These are phyloP conservation scores for Metschnikowia noctiluminum DNA, from an alignment of 805 yeast genomes.

Conservation along the genomic window DNA sequence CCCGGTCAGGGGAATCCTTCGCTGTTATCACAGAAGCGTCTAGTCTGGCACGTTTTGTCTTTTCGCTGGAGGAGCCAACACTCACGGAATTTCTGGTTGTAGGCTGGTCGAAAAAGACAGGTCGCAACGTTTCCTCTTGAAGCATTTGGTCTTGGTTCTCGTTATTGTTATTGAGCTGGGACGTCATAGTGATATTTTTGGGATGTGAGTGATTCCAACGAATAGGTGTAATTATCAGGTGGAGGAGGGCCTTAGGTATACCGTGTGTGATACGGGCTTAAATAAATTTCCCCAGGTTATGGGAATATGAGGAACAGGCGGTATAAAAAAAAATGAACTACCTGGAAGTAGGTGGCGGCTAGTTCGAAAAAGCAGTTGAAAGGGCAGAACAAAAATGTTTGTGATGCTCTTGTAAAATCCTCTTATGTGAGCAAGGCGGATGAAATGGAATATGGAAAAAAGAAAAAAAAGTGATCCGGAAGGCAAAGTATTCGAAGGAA, in stretches of 20 bases:
- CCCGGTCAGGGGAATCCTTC: slow-evolving; percentile 13
- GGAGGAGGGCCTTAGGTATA: neutral
- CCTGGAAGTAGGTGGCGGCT: neutral
- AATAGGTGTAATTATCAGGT: too few species aligned
- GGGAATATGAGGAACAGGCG: neutral
- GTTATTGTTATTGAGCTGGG: slow-evolving; percentile 29
- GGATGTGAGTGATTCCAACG: too few species aligned
- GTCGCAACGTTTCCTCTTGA: slow-evolving; percentile 31
- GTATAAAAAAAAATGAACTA: neutral
- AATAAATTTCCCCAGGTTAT: too few species aligned
- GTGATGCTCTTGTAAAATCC: neutral
- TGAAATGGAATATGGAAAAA: neutral
- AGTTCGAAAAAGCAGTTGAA: neutral
- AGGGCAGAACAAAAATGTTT: slow-evolving; percentile 3
- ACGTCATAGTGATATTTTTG: slow-evolving; percentile 20
- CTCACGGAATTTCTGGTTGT: slow-evolving; percentile 16
- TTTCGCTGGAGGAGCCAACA: slow-evolving; percentile 12
- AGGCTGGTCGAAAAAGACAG: slow-evolving; percentile 30
- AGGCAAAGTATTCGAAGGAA: neutral
- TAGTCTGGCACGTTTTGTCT: slow-evolving; percentile 16
- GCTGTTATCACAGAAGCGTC: slow-evolving; percentile 17
- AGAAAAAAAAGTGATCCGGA: neutral
- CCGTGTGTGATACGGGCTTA: neutral
- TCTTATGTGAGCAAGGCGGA: too few species aligned
- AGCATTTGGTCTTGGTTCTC: slow-evolving; percentile 33